Conservation (phyloP, 1,139 yeast genomes). For the Sugiyamaella pinicola region DNA sequence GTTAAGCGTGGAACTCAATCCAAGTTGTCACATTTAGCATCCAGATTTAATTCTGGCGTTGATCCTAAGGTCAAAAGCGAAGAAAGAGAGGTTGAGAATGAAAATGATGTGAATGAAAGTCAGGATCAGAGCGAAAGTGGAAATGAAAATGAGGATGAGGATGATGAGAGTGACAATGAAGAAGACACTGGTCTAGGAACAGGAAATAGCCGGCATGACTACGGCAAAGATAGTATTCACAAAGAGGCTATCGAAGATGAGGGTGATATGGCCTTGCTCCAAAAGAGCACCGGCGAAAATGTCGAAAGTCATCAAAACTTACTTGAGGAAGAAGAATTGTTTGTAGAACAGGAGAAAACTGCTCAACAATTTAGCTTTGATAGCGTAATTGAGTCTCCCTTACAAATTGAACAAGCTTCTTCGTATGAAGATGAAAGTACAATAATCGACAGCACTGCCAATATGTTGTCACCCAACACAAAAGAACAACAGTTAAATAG, state of each 20-base stretch:
- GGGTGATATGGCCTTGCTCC: slow-evolving; percentile 7
- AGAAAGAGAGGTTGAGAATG: slow-evolving; percentile 14
- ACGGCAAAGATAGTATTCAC: slow-evolving; percentile 17
- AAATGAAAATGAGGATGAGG: slow-evolving; percentile 10
- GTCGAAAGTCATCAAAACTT: background rate
- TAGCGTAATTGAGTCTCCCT: background rate
- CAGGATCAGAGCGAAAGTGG: slow-evolving; percentile 18
- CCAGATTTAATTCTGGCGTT: background rate
- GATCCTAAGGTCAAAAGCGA: background rate
- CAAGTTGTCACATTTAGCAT: slow-evolving; percentile 1
- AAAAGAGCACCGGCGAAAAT: background rate
- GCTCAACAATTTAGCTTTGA: slow-evolving; percentile 6
- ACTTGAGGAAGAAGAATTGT: slow-evolving; percentile 20
- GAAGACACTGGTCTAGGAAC: too few relatives aligned
- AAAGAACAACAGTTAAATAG: background rate
- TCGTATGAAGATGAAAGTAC: background rate
- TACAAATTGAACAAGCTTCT: background rate
- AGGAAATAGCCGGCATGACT: too few relatives aligned
- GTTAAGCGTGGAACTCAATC: slow-evolving; percentile 9
- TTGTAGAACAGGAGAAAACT: slow-evolving; percentile 21
- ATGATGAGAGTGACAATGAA: background rate
- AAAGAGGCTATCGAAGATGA: slow-evolving; percentile 2
- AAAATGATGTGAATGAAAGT: background rate
- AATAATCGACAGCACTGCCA: background rate
- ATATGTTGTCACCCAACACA: too few relatives aligned